Percentiles rank a stretch among this genome's conserved stretches.
Conservation (phyloP, 768 basidiomycete species). For the Boletus vermiculosoides region DNA sequence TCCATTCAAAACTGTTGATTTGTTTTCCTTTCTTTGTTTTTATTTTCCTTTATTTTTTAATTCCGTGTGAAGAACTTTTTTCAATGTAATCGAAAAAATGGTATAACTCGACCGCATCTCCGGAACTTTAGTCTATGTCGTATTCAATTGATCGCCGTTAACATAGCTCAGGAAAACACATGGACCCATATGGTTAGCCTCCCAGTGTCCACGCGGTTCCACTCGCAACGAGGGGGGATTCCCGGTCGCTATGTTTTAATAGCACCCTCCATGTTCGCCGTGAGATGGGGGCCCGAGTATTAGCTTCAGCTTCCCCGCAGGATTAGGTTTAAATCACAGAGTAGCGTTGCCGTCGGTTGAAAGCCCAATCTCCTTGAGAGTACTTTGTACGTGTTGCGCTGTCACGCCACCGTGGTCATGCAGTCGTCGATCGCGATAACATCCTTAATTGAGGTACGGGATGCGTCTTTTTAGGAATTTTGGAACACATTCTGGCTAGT, state of each 20-base stretch:
- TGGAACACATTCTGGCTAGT: conserved; percentile 7
- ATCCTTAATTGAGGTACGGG: conserved; percentile 27
- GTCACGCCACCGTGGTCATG: conserved; percentile 8
- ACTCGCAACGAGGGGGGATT: conserved; percentile 16
- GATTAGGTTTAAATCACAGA: conserved; percentile 1
- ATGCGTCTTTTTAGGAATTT: neutral
- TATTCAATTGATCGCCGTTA: conserved; percentile 37
- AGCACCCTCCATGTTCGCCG: conserved; percentile 9
- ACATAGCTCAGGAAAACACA: conserved; percentile 32
- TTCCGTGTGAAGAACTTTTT: conserved; percentile 23
- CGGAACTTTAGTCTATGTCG: conserved; percentile 32
- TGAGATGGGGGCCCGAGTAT: conserved; percentile 2
- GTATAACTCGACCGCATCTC: conserved; percentile 15
- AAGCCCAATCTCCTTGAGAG: conserved; percentile 56
- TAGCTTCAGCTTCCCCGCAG: conserved; percentile 18
- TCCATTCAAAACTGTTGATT: conserved; percentile 2
- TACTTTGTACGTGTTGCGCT: conserved; percentile 34
- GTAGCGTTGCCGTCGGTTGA: conserved; percentile 40
- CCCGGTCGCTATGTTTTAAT: conserved; percentile 16
- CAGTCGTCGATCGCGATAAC: conserved; percentile 33
- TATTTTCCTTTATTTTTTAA: conserved; percentile 17
- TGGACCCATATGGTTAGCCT: conserved; percentile 31
- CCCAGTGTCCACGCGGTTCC: conserved; percentile 26
- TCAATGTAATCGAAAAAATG: conserved; percentile 5
- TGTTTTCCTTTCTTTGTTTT: conserved; percentile 21